phyloP scores from a whole-genome alignment of 495 filamentous ascomycete species.

The Penicilliopsis zonata region DNA sequence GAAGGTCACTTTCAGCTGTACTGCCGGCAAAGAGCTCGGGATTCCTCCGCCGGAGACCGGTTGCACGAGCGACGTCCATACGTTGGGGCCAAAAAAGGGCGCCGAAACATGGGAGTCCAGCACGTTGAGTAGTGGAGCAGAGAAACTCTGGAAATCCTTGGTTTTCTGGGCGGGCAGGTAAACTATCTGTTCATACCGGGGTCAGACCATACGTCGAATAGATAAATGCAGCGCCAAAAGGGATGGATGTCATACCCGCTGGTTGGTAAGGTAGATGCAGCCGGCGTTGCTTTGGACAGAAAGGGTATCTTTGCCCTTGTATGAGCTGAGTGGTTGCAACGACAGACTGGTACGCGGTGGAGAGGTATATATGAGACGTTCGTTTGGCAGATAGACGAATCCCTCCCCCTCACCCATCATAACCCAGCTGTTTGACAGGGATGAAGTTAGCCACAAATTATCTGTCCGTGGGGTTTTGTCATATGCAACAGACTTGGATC shows the following conservation, averaged over 20 bases:
- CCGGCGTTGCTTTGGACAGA: slow-evolving; percentile 48
- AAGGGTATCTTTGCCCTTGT: slow-evolving; percentile 42
- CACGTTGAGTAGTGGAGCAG: slow-evolving; percentile 71
- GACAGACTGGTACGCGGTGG: slow-evolving; percentile 57
- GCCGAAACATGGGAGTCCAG: slow-evolving; percentile 82
- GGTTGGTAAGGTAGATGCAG: slow-evolving; percentile 73
- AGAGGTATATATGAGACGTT: slow-evolving; percentile 57
- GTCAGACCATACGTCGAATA: no score
- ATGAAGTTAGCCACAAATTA: no score
- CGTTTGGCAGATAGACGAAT: slow-evolving; percentile 60
- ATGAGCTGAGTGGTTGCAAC: slow-evolving; percentile 47
- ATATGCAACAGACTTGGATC: no score
- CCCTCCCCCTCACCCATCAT: slow-evolving; percentile 55
- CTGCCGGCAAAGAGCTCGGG: slow-evolving; percentile 53
- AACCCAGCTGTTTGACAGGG: slow-evolving; percentile 68
- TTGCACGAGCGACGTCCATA: slow-evolving; percentile 69
- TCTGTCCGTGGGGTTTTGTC: no score
- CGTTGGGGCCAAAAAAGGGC: slow-evolving; percentile 93
- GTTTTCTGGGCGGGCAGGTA: slow-evolving; percentile 69
- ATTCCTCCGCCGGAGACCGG: slow-evolving; percentile 82
- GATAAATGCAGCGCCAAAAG: neutral
- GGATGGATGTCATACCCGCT: slow-evolving; percentile 50
- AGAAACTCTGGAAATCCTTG: slow-evolving; percentile 71
- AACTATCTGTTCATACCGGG: slow-evolving; percentile 59
- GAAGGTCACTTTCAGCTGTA: slow-evolving; percentile 78